These are phyloP conservation scores for Cryphonectria nitschkei DNA, from an alignment of 2,329 filamentous ascomycete species.

Conservation along the genomic window DNA sequence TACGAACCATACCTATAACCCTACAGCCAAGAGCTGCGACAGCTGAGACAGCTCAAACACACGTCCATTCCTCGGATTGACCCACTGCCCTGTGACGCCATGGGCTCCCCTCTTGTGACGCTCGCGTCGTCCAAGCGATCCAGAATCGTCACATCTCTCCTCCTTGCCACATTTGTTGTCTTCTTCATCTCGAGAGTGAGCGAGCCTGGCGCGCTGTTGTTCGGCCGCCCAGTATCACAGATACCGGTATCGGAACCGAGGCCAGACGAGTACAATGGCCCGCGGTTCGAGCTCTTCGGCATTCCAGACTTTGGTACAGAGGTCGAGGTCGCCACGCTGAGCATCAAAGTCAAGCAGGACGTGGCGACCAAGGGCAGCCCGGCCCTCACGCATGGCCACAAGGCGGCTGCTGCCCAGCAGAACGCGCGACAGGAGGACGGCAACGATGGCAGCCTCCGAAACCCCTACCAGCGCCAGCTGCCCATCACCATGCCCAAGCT, in stretches of 20 bases:
- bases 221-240: conserved; percentile 12
- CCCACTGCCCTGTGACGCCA: conserved; percentile 13
- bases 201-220: conserved; percentile 7
- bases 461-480: conserved; percentile 25
- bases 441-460: conserved; percentile 11
- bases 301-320: conserved; percentile 21
- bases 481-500: conserved; percentile 28
- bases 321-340: conserved; percentile 24
- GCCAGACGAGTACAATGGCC: conserved; percentile 18
- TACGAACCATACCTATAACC: neutral
- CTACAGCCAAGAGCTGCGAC: neutral
- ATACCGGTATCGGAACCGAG: neutral
- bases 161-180: conserved; percentile 19
- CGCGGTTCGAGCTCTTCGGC: conserved; percentile 26
- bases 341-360: conserved; percentile 24
- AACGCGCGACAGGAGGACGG: neutral
- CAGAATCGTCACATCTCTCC: conserved; percentile 17
- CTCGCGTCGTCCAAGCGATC: conserved; percentile 24
- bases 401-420: neutral
- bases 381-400: conserved; percentile 2
- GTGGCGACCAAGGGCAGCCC: conserved; percentile 10
- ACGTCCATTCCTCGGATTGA: neutral
- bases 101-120: conserved; percentile 24
- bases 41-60: neutral
- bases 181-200: conserved; percentile 21